These are phyloP conservation scores for Aspergillus aculeatus DNA, from an alignment of 2,329 filamentous ascomycete species.

Conservation along the genomic window DNA sequence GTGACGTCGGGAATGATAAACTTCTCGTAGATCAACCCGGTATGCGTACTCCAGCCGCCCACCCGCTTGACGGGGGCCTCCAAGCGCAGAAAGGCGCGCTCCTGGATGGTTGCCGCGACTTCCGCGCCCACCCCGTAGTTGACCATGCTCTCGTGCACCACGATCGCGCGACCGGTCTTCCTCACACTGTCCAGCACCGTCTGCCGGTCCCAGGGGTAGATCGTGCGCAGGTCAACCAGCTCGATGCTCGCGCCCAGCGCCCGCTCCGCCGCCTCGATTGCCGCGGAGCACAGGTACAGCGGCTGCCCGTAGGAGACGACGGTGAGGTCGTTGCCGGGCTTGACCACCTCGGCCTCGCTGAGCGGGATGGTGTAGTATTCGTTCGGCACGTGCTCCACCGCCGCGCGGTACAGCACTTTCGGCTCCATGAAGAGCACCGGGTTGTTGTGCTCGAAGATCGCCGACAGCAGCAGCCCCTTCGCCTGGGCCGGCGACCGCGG, in stretches of 20 bases:
- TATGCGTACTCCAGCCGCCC: conserved; percentile 86
- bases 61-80: conserved; percentile 84
- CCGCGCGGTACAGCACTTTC: conserved; percentile 87
- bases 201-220: conserved; percentile 89
- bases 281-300: conserved; percentile 76
- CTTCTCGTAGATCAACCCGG: conserved; percentile 73
- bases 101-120: conserved; percentile 83
- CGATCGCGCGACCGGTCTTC: conserved; percentile 81
- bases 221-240: conserved; percentile 80
- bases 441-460: conserved; percentile 74
- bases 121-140: conserved; percentile 88
- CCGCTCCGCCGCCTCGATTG: conserved; percentile 73
- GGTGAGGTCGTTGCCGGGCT: conserved; percentile 75
- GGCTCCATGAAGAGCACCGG: conserved; percentile 93
- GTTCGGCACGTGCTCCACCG: conserved; percentile 85
- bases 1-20: conserved; percentile 83
- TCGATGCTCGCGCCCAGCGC: conserved; percentile 74
- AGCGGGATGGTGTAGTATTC: conserved; percentile 79
- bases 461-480: conserved; percentile 77
- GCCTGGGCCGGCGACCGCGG: conserved; percentile 83
- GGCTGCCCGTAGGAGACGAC: conserved; percentile 88
- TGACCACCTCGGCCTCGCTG: conserved; percentile 80
- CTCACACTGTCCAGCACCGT: conserved; percentile 77
- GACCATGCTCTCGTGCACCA: conserved; percentile 90
- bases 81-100: conserved; percentile 77